phyloP scores from a whole-genome alignment of 768 basidiomycete species.

The Russula emetica region DNA sequence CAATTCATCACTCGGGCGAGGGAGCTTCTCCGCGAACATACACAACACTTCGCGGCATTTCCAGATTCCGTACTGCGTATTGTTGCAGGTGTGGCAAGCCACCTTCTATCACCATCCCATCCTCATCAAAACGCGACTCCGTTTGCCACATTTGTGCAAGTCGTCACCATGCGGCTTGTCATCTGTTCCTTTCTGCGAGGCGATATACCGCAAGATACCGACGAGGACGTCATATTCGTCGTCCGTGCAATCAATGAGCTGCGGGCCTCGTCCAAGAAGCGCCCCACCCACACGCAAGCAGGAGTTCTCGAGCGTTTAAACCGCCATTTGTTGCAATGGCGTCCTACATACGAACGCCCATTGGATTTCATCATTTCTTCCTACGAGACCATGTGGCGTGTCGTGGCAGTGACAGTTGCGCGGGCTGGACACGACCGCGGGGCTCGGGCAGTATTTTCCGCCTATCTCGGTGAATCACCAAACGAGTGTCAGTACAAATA shows the following conservation, averaged over 20 bases:
- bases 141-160: neutral
- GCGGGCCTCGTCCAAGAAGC: neutral
- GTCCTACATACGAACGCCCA: neutral
- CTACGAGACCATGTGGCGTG: neutral
- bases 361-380: neutral
- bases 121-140: neutral
- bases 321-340: neutral
- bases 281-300: neutral
- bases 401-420: neutral
- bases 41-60: neutral
- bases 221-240: neutral
- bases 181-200: neutral
- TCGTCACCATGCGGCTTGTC: neutral
- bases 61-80: neutral
- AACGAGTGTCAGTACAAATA: neutral
- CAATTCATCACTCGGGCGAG: neutral
- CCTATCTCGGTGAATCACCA: neutral
- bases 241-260: neutral
- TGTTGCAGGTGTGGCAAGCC: neutral
- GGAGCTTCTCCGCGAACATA: neutral
- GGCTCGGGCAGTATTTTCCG: neutral
- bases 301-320: neutral
- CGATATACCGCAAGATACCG: neutral
- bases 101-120: neutral
- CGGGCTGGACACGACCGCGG: neutral